Evolutionary conservation across 2,329 filamentous ascomycete genomes (phyloP), one percentile per base, ranked within the genome.

Genomic region (Bretziella fagacearum): DNA sequence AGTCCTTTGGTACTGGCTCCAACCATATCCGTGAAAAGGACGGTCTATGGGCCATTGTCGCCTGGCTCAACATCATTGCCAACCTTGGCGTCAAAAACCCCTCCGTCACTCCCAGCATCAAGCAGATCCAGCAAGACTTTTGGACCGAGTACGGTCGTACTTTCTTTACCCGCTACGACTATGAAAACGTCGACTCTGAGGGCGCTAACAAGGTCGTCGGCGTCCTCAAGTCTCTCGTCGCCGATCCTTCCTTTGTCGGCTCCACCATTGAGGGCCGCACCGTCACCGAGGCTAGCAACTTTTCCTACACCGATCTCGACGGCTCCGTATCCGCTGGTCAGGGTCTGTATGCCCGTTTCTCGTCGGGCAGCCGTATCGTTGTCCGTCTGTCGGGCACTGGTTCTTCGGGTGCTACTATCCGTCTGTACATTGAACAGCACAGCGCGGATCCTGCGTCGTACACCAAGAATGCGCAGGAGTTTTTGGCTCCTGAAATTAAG

Each of bases 21-120:
- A 95, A 98, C 70, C 91, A 98, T 66, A 94, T 98, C 60, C 85
- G 91, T 56, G 91, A 98, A 70, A 98, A 98, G 75, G 91, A 98
- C 59, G 91, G 91, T 52, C 74, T 98, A 35, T 98, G 91, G 91
- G 91, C 91, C 51, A 76, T 98, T 52, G 82, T 95, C 46, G 91
- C 91, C 26, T 98, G 91, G 91, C 69, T 98, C 57, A 98, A 98
- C 71, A 94, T 98, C 63, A 93, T 98, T 57, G 91, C 91, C 52
- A 89, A 84, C 54, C 78, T 96, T 41, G 87, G 87, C 54, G 79
- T 91, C 61, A 73, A 85, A 62, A 81, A 81, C 58, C 77, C 83
- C 17, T 77, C 70, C 50, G 79, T 83, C 55, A 85, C 81, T 2
- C 87, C 89, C 44, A 93, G 84, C 66, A 96, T 98, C 65, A 83